These are phyloP conservation scores for Tolypocladium tundrense DNA, from an alignment of 2,329 filamentous ascomycete species.

Conservation along the genomic window DNA sequence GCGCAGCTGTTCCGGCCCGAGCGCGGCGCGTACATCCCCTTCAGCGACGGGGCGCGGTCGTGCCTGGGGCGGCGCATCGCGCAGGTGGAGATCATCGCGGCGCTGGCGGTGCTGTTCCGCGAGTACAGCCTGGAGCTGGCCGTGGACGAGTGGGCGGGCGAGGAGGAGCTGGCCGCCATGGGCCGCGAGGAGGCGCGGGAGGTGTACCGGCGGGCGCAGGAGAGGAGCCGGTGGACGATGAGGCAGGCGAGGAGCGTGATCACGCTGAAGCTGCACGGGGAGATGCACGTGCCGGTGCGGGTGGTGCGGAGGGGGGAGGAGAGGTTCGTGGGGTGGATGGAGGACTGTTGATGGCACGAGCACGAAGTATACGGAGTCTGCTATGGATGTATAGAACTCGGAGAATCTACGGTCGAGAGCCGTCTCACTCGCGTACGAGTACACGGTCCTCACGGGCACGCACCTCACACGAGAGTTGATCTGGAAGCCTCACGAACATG, in stretches of 20 bases:
- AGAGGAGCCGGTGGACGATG: conserved; percentile 41
- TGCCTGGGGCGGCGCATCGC: conserved; percentile 50
- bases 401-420: no score
- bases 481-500: no score
- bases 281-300: conserved; percentile 51
- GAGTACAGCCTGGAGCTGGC: conserved; percentile 60
- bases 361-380: no score
- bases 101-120: conserved; percentile 44
- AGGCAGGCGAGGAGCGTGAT: conserved; percentile 50
- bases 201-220: conserved; percentile 52
- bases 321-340: conserved; percentile 44
- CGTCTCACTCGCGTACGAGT: no score
- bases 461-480: no score
- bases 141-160: conserved; percentile 47
- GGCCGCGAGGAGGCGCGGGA: not conserved
- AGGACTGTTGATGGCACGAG: not conserved
- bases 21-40: conserved; percentile 47
- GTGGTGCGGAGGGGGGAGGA: conserved; percentile 61
- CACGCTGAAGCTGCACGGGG: conserved; percentile 60
- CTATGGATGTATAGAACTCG: no score
- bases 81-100: conserved; percentile 47
- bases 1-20: conserved; percentile 49
- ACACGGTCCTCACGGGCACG: no score
- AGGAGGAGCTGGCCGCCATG: conserved; percentile 33
- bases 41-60: conserved; percentile 46